phyloP scores from a whole-genome alignment of 2,329 filamentous ascomycete species.

The Tolypocladium endophyticum region DNA sequence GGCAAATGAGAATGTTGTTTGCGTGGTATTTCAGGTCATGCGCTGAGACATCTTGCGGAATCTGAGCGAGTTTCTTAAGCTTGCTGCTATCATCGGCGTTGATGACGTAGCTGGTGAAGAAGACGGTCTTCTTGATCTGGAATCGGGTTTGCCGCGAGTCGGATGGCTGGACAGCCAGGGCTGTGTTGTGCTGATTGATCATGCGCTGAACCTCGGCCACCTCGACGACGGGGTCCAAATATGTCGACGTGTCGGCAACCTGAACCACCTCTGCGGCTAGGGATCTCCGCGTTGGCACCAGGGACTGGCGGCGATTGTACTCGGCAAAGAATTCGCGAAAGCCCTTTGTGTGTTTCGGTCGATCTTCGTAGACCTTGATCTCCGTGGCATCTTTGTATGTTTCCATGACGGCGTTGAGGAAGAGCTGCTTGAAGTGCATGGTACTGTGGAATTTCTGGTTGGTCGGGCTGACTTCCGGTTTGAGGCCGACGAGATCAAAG shows the following conservation, averaged over 20 bases:
- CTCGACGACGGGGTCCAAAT: slow-evolving; percentile 68
- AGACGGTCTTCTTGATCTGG: slow-evolving; percentile 75
- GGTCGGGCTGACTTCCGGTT: slow-evolving; percentile 71
- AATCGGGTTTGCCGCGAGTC: slow-evolving; percentile 34
- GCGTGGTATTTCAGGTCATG: slow-evolving; percentile 71
- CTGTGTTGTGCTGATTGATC: slow-evolving; percentile 75
- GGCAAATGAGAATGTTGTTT: slow-evolving; percentile 85
- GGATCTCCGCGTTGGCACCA: slow-evolving; percentile 44
- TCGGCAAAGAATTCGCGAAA: slow-evolving; percentile 78
- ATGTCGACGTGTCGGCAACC: slow-evolving; percentile 65
- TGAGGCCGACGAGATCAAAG: slow-evolving; percentile 82
- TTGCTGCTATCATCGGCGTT: slow-evolving; percentile 58
- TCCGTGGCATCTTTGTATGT: slow-evolving; percentile 80
- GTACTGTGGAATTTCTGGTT: slow-evolving; percentile 72
- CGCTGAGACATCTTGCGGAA: slow-evolving; percentile 51
- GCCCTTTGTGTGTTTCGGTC: slow-evolving; percentile 58
- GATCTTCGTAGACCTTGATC: slow-evolving; percentile 64
- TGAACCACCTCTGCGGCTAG: slow-evolving; percentile 76
- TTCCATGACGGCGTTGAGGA: slow-evolving; percentile 70
- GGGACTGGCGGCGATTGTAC: slow-evolving; percentile 54
- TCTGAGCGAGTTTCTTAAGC: slow-evolving; percentile 57
- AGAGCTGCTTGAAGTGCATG: slow-evolving; percentile 84
- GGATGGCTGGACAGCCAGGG: slow-evolving; percentile 23
- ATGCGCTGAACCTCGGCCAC: slow-evolving; percentile 78
- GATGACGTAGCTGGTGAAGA: slow-evolving; percentile 89